Conservation (phyloP, 1,284 basidiomycete genomes). For the Naganishia albida region DNA sequence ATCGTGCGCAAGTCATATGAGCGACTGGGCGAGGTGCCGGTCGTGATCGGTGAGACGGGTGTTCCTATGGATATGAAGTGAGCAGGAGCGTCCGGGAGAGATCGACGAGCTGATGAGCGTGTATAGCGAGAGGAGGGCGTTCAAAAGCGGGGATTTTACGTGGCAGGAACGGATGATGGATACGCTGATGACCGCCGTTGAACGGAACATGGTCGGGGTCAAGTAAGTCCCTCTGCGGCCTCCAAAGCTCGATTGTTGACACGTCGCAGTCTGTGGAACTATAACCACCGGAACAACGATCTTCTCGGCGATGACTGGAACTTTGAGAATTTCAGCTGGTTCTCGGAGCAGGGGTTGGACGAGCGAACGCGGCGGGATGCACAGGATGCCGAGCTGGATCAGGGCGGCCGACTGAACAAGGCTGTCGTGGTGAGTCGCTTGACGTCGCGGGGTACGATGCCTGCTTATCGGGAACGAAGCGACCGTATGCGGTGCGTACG, state of each 20-base stretch:
- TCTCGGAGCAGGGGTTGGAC: conserved; percentile 61
- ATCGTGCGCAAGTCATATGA: conserved; percentile 68
- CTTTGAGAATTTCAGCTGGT: conserved; percentile 94
- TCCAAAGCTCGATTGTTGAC: too few species aligned
- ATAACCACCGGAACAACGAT: conserved; percentile 85
- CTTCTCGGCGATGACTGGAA: conserved; percentile 86
- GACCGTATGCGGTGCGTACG: conserved; percentile 52
- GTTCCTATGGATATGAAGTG: conserved; percentile 94
- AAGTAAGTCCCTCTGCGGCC: conserved; percentile 62
- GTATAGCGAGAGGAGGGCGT: conserved; percentile 67
- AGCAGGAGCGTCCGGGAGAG: conserved; percentile 42
- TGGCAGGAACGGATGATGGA: conserved; percentile 89
- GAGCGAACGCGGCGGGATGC: conserved; percentile 34
- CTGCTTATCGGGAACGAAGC: conserved; percentile 36
- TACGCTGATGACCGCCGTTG: conserved; percentile 74
- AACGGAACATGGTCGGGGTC: conserved; percentile 71
- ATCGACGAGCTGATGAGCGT: too few species aligned
- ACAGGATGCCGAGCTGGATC: conserved; percentile 65
- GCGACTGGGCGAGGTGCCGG: conserved; percentile 72
- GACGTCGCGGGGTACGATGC: neutral
- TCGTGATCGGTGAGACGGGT: conserved; percentile 86
- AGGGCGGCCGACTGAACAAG: conserved; percentile 74
- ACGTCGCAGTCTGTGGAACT: conserved; percentile 80
- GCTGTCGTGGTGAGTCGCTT: conserved; percentile 63
- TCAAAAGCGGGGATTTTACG: conserved; percentile 70